These are phyloP conservation scores for Aureobasidium zeae DNA, from an alignment of 2,329 filamentous ascomycete species.

Conservation along the genomic window DNA sequence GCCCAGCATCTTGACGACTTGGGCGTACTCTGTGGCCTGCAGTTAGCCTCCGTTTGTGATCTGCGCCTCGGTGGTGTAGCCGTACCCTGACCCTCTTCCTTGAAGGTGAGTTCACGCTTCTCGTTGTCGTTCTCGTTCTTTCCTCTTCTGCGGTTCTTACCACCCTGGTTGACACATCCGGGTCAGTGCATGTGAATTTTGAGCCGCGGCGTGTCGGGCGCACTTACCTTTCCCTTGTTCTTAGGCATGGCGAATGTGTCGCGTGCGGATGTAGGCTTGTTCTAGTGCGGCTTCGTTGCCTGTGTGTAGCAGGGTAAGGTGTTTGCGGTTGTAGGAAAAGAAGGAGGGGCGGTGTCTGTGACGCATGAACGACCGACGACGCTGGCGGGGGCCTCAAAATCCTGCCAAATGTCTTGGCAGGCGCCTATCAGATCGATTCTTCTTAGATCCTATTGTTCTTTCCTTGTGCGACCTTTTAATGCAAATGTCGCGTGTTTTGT, in stretches of 20 bases:
- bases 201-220: conserved; percentile 12
- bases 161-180: conserved; percentile 55
- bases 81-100: conserved; percentile 85
- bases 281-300: conserved; percentile 22
- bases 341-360: conserved; percentile 11
- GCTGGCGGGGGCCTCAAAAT: conserved; percentile 7
- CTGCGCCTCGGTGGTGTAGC: background rate
- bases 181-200: conserved; percentile 23
- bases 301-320: background rate
- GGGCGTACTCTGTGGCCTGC: conserved; percentile 55
- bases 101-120: conserved; percentile 97
- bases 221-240: conserved; percentile 97
- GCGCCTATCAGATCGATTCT: background rate
- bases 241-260: conserved; percentile 67
- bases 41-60: conserved; percentile 19
- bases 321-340: conserved; percentile 4
- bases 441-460: too few species aligned
- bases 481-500: conserved; percentile 3
- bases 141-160: conserved; percentile 95
- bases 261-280: conserved; percentile 17
- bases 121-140: conserved; percentile 86
- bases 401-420: conserved; percentile 14
- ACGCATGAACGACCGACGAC: conserved; percentile 2
- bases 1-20: conserved; percentile 90
- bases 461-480: too few species aligned